phyloP scores from a whole-genome alignment of 306 rosid species.

The Mimosa pudica region DNA sequence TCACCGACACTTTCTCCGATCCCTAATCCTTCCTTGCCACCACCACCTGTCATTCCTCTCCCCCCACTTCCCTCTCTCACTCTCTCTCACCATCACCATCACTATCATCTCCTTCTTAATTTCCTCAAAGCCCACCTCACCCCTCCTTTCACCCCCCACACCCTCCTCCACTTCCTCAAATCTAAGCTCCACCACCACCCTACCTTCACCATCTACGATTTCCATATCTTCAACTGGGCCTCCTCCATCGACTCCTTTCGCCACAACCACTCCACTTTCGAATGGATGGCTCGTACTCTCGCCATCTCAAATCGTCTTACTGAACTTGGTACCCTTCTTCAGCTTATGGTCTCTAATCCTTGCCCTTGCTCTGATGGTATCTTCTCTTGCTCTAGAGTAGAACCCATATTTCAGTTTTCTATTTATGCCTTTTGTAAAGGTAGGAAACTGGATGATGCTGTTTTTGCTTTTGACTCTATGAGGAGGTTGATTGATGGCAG shows the following conservation, averaged over 20 bases:
- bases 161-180: conserved; percentile 72
- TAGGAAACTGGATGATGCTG: conserved; percentile 59
- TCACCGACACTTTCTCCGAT: conserved; percentile 40
- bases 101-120: conserved; percentile 55
- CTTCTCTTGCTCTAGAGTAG: conserved; percentile 72
- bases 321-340: conserved; percentile 62
- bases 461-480: conserved; percentile 61
- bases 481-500: conserved; percentile 68
- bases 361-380: conserved; percentile 80
- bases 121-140: conserved; percentile 62
- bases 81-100: conserved; percentile 44
- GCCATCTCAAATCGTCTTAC: conserved; percentile 54
- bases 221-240: conserved; percentile 88
- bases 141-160: conserved; percentile 58
- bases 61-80: conserved; percentile 48
- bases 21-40: conserved; percentile 63
- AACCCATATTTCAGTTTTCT: conserved; percentile 59
- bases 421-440: conserved; percentile 63
- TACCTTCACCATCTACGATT: conserved; percentile 67
- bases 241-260: conserved; percentile 74
- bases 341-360: conserved; percentile 55
- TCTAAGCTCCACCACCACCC: conserved; percentile 85
- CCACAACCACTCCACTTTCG: conserved; percentile 72
- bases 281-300: conserved; percentile 82
- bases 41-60: conserved; percentile 37